Evolutionary conservation across 768 basidiomycete species (phyloP), one percentile per base, ranked within the genome.

Genomic region (Lenzites betulinus): DNA sequence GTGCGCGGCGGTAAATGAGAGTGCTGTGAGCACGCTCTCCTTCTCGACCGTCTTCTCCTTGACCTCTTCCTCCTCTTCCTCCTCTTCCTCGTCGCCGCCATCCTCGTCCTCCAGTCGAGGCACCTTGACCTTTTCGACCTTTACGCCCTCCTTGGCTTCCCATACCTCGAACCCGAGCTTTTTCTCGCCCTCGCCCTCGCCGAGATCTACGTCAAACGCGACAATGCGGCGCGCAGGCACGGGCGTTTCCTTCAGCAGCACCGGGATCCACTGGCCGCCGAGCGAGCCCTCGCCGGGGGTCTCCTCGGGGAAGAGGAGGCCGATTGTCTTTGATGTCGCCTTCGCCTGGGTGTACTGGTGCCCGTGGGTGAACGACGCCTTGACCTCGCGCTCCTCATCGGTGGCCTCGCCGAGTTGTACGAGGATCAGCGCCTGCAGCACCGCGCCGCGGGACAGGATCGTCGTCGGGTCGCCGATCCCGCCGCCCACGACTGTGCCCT

Each of bases 401-500:
- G 71, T 67, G 53, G 59, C 60, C 56, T 75, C 71, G 2, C 76
- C 74, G 30, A 90, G 74, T 12, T 71, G 69, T 1, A 81, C 73
- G 38, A 93, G 76, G 38, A 92, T 70, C 47, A 82, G 82, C 1
- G 88, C 92, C 70, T 93, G 91, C 41, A 87, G 68, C 3, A 89
- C 91, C 58, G 85, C 87, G n/a, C 92, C 92, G 11, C 88, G 77
- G 1, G 90, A 86, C 0, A 93, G 77, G 49, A 92, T 79, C 11
- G 90, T 87, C 0, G 89, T 91, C 0, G 92, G 90, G 70, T 92
- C 90, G 15, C 88, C 89, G 2, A 82, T 73, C 20, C 89, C 88
- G 0, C 89, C 90, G 42, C 89, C 89, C 0, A 84, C 82, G 30
- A 89, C 83, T 0, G 85, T 88, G 0, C 87, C 86, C 1, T 80